Percentiles rank a stretch among this genome's conserved stretches.
phyloP scores from a whole-genome alignment of 805 yeast genomes.

The Metschnikowia kunwiensis region DNA sequence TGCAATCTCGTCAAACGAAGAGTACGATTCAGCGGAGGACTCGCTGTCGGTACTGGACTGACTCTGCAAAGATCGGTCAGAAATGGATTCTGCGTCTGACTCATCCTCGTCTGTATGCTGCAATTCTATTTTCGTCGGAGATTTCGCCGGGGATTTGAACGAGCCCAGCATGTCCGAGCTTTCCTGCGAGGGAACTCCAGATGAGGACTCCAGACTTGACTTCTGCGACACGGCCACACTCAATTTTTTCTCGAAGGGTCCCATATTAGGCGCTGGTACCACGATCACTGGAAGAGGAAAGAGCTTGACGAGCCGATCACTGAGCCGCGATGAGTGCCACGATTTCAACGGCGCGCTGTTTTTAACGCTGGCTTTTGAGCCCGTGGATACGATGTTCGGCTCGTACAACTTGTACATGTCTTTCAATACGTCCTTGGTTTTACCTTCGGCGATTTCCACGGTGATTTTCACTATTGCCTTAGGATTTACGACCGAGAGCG shows the following conservation, averaged over 20 bases:
- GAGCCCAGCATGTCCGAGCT: conserved; percentile 1
- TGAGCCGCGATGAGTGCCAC: conserved; percentile 60
- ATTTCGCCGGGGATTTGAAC: neutral
- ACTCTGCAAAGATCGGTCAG: conserved; percentile 16
- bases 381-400: conserved; percentile 56
- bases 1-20: conserved; percentile 40
- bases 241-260: conserved; percentile 46
- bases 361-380: conserved; percentile 47
- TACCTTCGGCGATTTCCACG: conserved; percentile 60
- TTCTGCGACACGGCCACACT: conserved; percentile 29
- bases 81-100: conserved; percentile 13
- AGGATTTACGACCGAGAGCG: conserved; percentile 45
- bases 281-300: conserved; percentile 66
- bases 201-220: neutral
- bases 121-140: neutral
- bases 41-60: conserved; percentile 23
- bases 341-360: conserved; percentile 51
- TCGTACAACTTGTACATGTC: conserved; percentile 60
- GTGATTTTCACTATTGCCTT: conserved; percentile 47
- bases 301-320: conserved; percentile 62
- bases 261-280: conserved; percentile 60
- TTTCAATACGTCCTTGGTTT: conserved; percentile 52
- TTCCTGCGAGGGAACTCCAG: conserved; percentile 1
- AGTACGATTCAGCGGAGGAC: conserved; percentile 30
- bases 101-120: conserved; percentile 3